These are phyloP conservation scores for Alternaria alternata DNA, from an alignment of 2,329 filamentous ascomycete genomes.

Conservation along the genomic window DNA sequence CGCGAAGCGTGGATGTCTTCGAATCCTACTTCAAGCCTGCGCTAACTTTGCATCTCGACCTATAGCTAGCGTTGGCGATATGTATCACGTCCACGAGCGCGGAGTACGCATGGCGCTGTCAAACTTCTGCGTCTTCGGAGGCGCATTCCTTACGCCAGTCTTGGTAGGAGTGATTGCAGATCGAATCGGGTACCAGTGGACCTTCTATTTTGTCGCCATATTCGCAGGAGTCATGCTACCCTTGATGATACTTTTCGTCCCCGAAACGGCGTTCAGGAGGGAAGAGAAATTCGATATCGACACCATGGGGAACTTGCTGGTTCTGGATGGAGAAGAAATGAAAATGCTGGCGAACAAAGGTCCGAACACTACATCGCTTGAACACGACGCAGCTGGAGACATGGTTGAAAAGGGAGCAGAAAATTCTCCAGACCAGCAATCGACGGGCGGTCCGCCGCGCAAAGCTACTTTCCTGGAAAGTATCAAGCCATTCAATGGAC, in stretches of 20 bases:
- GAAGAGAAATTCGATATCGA: conserved; percentile 75
- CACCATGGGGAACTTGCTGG: conserved; percentile 53
- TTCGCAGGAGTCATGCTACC: conserved; percentile 77
- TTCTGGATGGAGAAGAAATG: conserved; percentile 7
- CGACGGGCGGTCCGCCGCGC: conserved; percentile 39
- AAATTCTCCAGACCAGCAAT: conserved; percentile 15
- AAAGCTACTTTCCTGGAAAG: conserved; percentile 67
- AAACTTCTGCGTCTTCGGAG: conserved; percentile 74
- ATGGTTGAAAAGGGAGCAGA: conserved; percentile 8
- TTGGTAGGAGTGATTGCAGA: conserved; percentile 85
- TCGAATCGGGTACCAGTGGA: conserved; percentile 82
- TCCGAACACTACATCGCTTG: background rate
- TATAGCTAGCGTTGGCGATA: conserved; percentile 65
- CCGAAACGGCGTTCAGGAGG: conserved; percentile 82
- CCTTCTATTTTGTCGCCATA: conserved; percentile 87
- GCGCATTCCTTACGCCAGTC: conserved; percentile 83
- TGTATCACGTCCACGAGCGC: conserved; percentile 88
- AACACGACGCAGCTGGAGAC: background rate
- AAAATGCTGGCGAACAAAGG: background rate
- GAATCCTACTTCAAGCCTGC: background rate
- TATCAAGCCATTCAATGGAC: conserved; percentile 77
- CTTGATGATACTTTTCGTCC: conserved; percentile 77
- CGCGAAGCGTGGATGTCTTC: background rate
- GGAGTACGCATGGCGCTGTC: conserved; percentile 87
- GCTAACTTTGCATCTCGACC: background rate